Conservation (phyloP, 129 eudicot genomes). For the Erigeron canadensis region DNA sequence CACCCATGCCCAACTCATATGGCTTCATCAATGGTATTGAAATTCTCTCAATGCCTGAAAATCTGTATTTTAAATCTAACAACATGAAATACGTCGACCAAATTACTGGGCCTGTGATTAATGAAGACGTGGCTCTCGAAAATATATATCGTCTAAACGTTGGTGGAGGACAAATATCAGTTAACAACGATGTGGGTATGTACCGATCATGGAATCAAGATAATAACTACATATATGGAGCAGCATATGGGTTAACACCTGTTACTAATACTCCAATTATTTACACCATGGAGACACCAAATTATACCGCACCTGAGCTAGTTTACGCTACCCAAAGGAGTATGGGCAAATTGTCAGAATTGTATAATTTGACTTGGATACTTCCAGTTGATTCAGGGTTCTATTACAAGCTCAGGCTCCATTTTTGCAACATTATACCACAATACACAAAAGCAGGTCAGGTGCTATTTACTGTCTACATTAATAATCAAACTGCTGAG, state of each 20-base stretch:
- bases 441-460: constrained; percentile 15
- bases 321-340: constrained; percentile 46
- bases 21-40: constrained; percentile 66
- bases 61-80: constrained; percentile 9
- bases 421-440: constrained; percentile 49
- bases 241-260: constrained; percentile 22
- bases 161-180: constrained; percentile 31
- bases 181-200: constrained; percentile 34
- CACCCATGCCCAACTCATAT: constrained; percentile 40
- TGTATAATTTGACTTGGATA: constrained; percentile 42
- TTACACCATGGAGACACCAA: constrained; percentile 29
- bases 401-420: constrained; percentile 43
- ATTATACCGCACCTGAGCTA: constrained; percentile 44
- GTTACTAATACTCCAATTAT: constrained; percentile 7
- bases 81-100: constrained; percentile 7
- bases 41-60: constrained; percentile 45
- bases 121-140: constrained; percentile 33
- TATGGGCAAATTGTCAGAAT: constrained; percentile 23
- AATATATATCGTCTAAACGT: constrained; percentile 39
- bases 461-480: constrained; percentile 31
- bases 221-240: constrained; percentile 28
- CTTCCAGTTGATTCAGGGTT: constrained; percentile 53
- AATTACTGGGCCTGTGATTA: constrained; percentile 2
- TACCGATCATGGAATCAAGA: constrained; percentile 39
- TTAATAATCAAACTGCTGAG: constrained; percentile 50